Percentiles rank a stretch among this genome's conserved stretches.
These are phyloP conservation scores for Colletotrichum sp. DNA, from an alignment of 2,329 filamentous ascomycete species.

Conservation along the genomic window DNA sequence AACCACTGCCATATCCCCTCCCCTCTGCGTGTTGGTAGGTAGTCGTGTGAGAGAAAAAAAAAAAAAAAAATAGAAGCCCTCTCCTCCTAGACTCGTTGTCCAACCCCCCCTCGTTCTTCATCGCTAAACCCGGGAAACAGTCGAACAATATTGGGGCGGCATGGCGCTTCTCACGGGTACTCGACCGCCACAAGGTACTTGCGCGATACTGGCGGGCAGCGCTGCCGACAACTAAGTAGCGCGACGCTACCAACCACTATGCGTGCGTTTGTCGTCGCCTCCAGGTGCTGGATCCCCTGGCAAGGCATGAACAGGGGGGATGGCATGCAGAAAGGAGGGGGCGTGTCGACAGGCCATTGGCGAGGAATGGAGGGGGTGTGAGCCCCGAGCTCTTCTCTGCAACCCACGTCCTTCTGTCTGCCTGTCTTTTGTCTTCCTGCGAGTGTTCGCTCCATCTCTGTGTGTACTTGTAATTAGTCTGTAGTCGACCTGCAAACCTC, in stretches of 20 bases:
- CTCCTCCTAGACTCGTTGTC: neutral
- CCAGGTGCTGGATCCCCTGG: constrained; percentile 5
- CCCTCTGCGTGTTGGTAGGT: neutral
- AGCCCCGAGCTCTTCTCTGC: neutral
- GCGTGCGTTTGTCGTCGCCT: constrained; percentile 13
- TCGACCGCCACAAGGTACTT: constrained; percentile 13
- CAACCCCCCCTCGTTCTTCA: neutral
- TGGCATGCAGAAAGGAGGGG: constrained; percentile 19
- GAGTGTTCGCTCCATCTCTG: neutral
- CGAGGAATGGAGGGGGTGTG: constrained; percentile 8
- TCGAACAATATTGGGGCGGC: constrained; percentile 28
- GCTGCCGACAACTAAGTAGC: constrained; percentile 1
- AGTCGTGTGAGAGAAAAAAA: neutral
- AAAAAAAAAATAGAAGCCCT: neutral
- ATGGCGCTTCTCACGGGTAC: constrained; percentile 30
- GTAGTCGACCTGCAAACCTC: neutral
- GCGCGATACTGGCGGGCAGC: constrained; percentile 7
- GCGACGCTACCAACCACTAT: neutral
- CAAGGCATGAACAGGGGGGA: constrained; percentile 10
- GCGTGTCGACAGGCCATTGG: constrained; percentile 10
- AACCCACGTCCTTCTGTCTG: neutral
- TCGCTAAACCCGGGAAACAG: constrained; percentile 30
- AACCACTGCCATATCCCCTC: neutral
- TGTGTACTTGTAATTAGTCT: neutral
- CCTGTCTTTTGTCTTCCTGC: neutral